phyloP scores from a whole-genome alignment of 495 filamentous ascomycete genomes.

The Talaromyces proteolyticus region DNA sequence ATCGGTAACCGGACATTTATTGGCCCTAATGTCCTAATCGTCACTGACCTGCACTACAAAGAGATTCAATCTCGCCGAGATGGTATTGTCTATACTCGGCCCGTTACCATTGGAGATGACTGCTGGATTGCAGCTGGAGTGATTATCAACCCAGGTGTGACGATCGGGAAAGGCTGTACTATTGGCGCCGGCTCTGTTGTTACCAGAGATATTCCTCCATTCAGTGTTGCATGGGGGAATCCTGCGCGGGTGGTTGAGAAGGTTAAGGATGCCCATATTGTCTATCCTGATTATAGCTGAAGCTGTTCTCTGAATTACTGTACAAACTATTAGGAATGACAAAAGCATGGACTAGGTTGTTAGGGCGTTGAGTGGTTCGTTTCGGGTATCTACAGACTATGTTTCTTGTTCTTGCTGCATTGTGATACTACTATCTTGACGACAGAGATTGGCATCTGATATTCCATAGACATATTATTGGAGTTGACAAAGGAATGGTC shows the following conservation, averaged over 20 bases:
- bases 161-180: constrained; percentile 35
- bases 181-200: constrained; percentile 43
- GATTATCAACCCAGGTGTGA: constrained; percentile 40
- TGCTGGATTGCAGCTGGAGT: constrained; percentile 40
- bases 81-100: constrained; percentile 25
- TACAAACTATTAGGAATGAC: too few relatives aligned
- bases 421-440: too few relatives aligned
- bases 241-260: constrained; percentile 27
- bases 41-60: constrained; percentile 39
- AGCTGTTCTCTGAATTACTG: too few relatives aligned
- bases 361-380: too few relatives aligned
- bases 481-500: too few relatives aligned
- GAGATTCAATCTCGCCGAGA: constrained; percentile 29
- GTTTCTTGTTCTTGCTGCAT: too few relatives aligned
- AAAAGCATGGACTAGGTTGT: too few relatives aligned
- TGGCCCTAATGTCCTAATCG: constrained; percentile 38
- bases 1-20: constrained; percentile 38
- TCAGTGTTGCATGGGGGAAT: constrained; percentile 28
- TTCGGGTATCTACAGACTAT: too few relatives aligned
- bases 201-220: constrained; percentile 29
- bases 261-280: background rate
- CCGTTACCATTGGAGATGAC: constrained; percentile 35
- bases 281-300: too few relatives aligned
- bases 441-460: too few relatives aligned
- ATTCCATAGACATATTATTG: too few relatives aligned